phyloP scores from a whole-genome alignment of 441 rosid genomes.

The Populus hybrid region DNA sequence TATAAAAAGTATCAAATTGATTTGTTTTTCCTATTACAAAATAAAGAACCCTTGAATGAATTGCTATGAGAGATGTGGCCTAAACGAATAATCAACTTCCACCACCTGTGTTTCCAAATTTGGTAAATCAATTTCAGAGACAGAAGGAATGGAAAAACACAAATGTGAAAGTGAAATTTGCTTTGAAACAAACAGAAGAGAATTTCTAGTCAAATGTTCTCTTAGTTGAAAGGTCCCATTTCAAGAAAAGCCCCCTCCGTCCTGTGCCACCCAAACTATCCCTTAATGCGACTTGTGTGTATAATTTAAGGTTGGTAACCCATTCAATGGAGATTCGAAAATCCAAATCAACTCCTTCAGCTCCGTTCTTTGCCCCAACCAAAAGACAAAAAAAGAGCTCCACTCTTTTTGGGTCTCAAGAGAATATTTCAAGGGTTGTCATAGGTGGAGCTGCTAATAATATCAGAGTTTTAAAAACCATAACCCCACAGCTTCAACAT shows the following conservation, averaged over 20 bases:
- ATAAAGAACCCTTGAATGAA: too few relatives aligned
- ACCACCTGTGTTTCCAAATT: slow-evolving; percentile 6
- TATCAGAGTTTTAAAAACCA: neutral
- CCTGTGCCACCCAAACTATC: slow-evolving; percentile 37
- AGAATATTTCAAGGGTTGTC: slow-evolving; percentile 19
- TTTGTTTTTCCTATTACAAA: too few relatives aligned
- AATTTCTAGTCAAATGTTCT: slow-evolving; percentile 30
- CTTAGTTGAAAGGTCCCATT: slow-evolving; percentile 27
- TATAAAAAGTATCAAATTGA: too few relatives aligned
- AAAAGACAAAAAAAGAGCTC: slow-evolving; percentile 8
- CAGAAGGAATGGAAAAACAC: slow-evolving; percentile 7
- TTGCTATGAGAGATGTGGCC: neutral
- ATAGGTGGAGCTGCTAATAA: neutral
- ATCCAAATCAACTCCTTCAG: slow-evolving; percentile 34
- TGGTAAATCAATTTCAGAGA: slow-evolving; percentile 17
- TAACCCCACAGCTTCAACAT: neutral
- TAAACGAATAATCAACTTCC: neutral
- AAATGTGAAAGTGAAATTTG: slow-evolving; percentile 22
- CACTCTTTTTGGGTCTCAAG: slow-evolving; percentile 25
- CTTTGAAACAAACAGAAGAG: neutral
- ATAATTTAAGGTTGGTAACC: slow-evolving; percentile 33
- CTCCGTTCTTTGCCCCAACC: slow-evolving; percentile 35
- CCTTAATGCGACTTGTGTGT: slow-evolving; percentile 18
- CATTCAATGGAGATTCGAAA: slow-evolving; percentile 42
- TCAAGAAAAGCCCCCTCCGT: slow-evolving; percentile 44